Evolutionary conservation across 148 eudicot genomes (phyloP), one percentile per base, ranked within the genome.

Genomic region (Euryodendron excelsum): DNA sequence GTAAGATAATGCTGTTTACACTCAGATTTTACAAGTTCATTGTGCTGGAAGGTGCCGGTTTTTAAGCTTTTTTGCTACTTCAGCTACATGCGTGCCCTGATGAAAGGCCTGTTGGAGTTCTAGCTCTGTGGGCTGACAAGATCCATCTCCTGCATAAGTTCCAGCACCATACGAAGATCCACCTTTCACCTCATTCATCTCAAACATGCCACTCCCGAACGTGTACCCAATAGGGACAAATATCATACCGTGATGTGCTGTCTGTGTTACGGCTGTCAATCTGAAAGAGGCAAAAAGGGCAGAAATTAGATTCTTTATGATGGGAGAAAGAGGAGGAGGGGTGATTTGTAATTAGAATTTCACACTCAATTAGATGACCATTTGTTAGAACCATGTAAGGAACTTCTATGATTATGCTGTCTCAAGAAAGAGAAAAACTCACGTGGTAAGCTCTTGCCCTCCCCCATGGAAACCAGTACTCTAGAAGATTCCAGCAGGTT

Each of bases 401-500:
- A n/a, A n/a, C n/a, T n/a, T n/a, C n/a, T n/a, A n/a, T n/a, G n/a
- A n/a, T n/a, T n/a, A n/a, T n/a, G n/a, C n/a, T n/a, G n/a, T n/a
- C n/a, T n/a, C 36, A 72, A 58, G 33, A 31, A 62, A 25, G 64
- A 62, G 13, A 69, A 65, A 56, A 31, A 84, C 92, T 82, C 83
- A 91, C 94, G 94, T 92, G 1, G 90, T 79, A 31, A 84, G 86
- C 80, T 91, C 94, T 80, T 91, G 94, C 20, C 94, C 94, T 55
- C 94, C 94, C 3, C 93, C 90, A 75, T 88, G 89, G 85, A 87
- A 91, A 55, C 94, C 94, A 27, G 92, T 91, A 69, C 94, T 91
- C 94, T 92, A 91, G 77, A 91, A 91, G 44, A 91, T 69, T 47
- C 94, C 94, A 14, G 94, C 94, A 72, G 94, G 94, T 75, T 91